Evolutionary conservation across 1,139 yeast genomes (phyloP).

Genomic region (Candida sp.): DNA sequence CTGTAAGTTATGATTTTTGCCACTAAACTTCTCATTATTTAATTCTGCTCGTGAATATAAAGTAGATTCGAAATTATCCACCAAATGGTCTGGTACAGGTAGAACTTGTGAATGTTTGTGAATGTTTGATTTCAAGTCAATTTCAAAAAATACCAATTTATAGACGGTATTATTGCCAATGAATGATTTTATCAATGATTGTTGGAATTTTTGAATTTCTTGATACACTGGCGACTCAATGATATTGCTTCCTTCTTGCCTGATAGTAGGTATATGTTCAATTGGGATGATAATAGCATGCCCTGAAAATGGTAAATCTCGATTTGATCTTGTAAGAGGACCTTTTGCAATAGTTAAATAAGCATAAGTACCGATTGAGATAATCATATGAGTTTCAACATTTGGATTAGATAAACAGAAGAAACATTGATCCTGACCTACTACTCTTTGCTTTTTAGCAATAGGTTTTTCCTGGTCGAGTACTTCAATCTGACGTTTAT

Average conservation of each 20-base stretch:
- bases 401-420: conserved; percentile 83
- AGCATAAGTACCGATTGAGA: conserved; percentile 63
- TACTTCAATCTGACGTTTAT: conserved; percentile 11
- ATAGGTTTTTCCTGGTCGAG: conserved; percentile 8
- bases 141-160: conserved; percentile 58
- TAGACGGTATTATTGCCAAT: conserved; percentile 24
- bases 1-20: conserved; percentile 36
- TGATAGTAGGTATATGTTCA: conserved; percentile 58
- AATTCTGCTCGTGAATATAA: conserved; percentile 36
- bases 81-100: conserved; percentile 48
- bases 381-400: conserved; percentile 76
- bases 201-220: conserved; percentile 38
- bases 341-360: conserved; percentile 87
- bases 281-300: conserved; percentile 86
- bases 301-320: conserved; percentile 58
- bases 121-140: conserved; percentile 52
- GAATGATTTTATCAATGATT: conserved; percentile 46
- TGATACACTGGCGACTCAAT: conserved; percentile 15
- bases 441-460: conserved; percentile 26
- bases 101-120: conserved; percentile 66
- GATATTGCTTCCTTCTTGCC: conserved; percentile 12
- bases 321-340: conserved; percentile 59
- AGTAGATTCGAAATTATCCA: conserved; percentile 31
- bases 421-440: conserved; percentile 64
- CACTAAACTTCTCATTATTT: conserved; percentile 48